phyloP scores from a whole-genome alignment of 495 filamentous ascomycete genomes.

The Lepidopterella palustris region DNA sequence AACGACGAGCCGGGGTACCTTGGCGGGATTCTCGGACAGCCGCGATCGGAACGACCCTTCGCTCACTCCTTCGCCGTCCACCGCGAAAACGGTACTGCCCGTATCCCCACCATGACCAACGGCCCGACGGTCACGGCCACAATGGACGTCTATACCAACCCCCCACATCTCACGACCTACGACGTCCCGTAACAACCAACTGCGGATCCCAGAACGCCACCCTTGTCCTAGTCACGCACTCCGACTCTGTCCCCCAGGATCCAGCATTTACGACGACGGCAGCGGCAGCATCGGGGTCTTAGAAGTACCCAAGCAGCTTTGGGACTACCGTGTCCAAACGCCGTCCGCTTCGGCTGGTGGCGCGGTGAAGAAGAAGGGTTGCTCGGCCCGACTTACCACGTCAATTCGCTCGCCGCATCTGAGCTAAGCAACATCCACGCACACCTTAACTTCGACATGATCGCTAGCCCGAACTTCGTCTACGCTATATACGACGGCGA shows the following conservation, averaged over 20 bases:
- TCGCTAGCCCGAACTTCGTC: slow-evolving; percentile 64
- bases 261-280: slow-evolving; percentile 64
- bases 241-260: slow-evolving; percentile 58
- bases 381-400: slow-evolving; percentile 57
- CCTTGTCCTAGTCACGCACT: slow-evolving; percentile 58
- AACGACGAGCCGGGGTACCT: slow-evolving; percentile 54
- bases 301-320: slow-evolving; percentile 54
- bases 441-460: slow-evolving; percentile 78
- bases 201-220: slow-evolving; percentile 58
- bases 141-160: slow-evolving; percentile 36
- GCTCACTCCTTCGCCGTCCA: slow-evolving; percentile 51
- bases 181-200: slow-evolving; percentile 67
- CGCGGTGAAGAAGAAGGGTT: slow-evolving; percentile 61
- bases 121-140: slow-evolving; percentile 29
- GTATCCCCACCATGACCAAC: slow-evolving; percentile 39
- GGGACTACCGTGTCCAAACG: slow-evolving; percentile 54
- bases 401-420: slow-evolving; percentile 42
- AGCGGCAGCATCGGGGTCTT: slow-evolving; percentile 59
- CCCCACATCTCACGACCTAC: slow-evolving; percentile 33
- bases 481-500: slow-evolving; percentile 67
- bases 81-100: slow-evolving; percentile 44
- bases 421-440: slow-evolving; percentile 54
- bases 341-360: slow-evolving; percentile 66
- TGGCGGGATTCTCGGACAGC: slow-evolving; percentile 50
- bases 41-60: slow-evolving; percentile 42